Evolutionary conservation across 2,329 filamentous ascomycete genomes (phyloP).

Genomic region (Aspergillus sp.): DNA sequence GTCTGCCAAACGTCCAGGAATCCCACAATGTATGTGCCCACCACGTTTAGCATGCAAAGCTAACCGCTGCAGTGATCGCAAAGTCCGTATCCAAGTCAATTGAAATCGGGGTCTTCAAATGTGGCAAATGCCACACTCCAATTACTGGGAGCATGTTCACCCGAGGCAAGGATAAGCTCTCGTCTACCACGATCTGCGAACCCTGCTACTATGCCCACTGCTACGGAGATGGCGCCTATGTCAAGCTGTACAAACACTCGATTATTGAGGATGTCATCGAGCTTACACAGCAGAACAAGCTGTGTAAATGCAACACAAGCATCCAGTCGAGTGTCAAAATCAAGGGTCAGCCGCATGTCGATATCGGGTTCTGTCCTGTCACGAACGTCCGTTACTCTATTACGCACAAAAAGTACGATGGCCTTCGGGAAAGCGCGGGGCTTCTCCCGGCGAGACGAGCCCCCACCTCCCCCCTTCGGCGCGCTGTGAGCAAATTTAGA

Average conservation of each 20-base stretch:
- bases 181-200: slow-evolving; percentile 36
- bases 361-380: not conserved
- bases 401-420: slow-evolving; percentile 16
- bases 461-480: not conserved
- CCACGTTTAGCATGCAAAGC: not conserved
- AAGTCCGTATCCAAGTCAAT: not conserved
- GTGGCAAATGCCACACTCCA: slow-evolving; percentile 23
- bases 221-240: slow-evolving; percentile 32
- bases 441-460: not conserved
- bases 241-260: slow-evolving; percentile 43
- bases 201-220: slow-evolving; percentile 38
- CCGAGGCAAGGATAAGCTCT: not conserved
- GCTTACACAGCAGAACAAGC: slow-evolving; percentile 26
- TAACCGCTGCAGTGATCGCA: not conserved
- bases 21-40: slow-evolving; percentile 26
- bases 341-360: not conserved
- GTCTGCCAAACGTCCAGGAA: slow-evolving; percentile 25
- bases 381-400: not conserved
- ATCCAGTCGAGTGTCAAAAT: not conserved
- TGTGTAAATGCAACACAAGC: slow-evolving; percentile 17
- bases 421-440: not conserved
- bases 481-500: slow-evolving; percentile 4
- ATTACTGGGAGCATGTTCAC: slow-evolving; percentile 35
- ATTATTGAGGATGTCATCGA: slow-evolving; percentile 32
- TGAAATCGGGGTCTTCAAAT: slow-evolving; percentile 17